Evolutionary conservation across 176 grass and related monocot species (phyloP), one percentile per base, ranked within the genome.

Genomic region (Aegilops sharonensis): DNA sequence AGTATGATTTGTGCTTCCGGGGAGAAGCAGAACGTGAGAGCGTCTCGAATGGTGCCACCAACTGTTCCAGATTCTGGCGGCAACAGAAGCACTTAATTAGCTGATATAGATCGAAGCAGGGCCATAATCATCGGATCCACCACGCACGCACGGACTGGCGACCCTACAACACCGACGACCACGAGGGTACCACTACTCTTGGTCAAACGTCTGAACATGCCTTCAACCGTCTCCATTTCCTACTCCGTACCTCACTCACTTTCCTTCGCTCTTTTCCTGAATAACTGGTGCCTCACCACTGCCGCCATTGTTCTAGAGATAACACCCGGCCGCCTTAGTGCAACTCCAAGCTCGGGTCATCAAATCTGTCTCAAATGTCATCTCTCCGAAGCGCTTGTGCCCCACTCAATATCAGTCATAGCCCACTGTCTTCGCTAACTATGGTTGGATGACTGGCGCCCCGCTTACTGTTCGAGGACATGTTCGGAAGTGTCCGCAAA

Each of bases 171-270:
- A 40, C 36, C 54, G 6, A 57, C 17, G 54, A 21, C 54, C 18
- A 57, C 18, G 54, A 57, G 17, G 17, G 54, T 57, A 57, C 54
- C 65, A 67, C 20, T 66, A 25, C 13, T 32, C 80, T 18, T 34
- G 80, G 84, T 90, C 85, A 83, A 79, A 86, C 21, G 48, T 14
- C 79, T 31, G 23, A 72, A 50, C 77, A 29, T 85, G 76, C 4
- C 75, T 81, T 56, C 56, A 74, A 61, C 71, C 47, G 24, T 72
- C 18, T 70, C 73, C 64, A 10, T 39, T 75, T 57, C 42, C 12
- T 50, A 43, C 73, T 67, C 73, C 31, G 32, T 79, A 39, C 21
- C 56, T 50, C 68, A 13, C 29, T 35, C 20, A 15, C 21, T 78
- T 32, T 68, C 21, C 69, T 48, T 47, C 15, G 32, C 15, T 20